These are phyloP conservation scores for Balamuthia mandrillaris DNA, from an alignment of 208 protist species.

Conservation along the genomic window DNA sequence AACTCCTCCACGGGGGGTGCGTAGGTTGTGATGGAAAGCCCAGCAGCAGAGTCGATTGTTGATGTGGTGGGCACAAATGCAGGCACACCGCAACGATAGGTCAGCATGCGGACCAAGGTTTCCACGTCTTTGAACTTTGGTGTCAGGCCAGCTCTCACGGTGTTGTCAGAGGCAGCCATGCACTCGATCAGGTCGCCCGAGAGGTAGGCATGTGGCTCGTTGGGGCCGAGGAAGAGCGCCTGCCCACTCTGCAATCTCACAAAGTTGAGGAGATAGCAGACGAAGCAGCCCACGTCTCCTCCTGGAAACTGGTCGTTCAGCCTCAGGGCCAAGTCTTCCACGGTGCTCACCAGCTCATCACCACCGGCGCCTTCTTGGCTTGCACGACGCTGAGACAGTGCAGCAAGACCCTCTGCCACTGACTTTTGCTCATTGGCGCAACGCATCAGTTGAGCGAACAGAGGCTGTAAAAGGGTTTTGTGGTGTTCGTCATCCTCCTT, in stretches of 20 bases:
- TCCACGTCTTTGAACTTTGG: constrained; percentile 94
- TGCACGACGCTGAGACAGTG: constrained; percentile 1
- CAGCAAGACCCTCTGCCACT: constrained; percentile 4
- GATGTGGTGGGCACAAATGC: background rate
- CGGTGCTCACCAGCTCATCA: background rate
- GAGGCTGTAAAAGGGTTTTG: constrained; percentile 2
- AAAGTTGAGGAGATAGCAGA: constrained; percentile 95
- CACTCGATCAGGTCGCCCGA: constrained; percentile 87
- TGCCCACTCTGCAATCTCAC: constrained; percentile 86
- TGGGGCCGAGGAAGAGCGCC: constrained; percentile 91
- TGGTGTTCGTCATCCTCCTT: background rate
- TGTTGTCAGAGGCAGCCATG: constrained; percentile 96
- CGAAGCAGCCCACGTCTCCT: constrained; percentile 94
- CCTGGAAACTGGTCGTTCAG: constrained; percentile 88
- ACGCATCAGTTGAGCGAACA: constrained; percentile 52
- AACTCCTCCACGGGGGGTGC: constrained; percentile 53
- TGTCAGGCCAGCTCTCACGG: constrained; percentile 93
- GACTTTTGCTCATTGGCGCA: background rate
- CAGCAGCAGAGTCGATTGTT: background rate
- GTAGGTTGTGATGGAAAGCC: background rate
- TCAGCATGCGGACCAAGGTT: constrained; percentile 87
- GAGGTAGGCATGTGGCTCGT: constrained; percentile 96
- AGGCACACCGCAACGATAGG: constrained; percentile 59
- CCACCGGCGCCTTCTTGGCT: background rate
- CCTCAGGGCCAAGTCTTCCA: constrained; percentile 71